A percentile compares a stretch with the other conserved stretches of the same genome.
phyloP scores from a whole-genome alignment of 441 rosid genomes.

The Jatropha multifida region DNA sequence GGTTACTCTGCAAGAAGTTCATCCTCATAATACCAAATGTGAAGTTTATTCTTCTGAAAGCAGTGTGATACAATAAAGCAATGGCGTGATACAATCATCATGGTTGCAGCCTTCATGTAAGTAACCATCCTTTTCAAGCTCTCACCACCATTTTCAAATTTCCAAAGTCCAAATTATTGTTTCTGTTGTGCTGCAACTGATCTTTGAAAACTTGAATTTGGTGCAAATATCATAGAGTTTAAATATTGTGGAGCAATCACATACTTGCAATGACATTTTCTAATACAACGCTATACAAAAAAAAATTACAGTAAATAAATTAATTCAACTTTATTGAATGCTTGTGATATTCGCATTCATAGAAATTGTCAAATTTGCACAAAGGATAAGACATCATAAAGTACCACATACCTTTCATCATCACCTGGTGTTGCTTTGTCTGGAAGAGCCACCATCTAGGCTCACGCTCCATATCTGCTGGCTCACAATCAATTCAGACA shows the following conservation, averaged over 20 bases:
- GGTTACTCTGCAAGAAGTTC: conserved; percentile 85
- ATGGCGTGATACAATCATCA: conserved; percentile 44
- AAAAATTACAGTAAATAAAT: no score
- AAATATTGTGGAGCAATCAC: conserved; percentile 60
- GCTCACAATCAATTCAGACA: no score
- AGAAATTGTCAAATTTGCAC: no score
- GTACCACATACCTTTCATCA: no score
- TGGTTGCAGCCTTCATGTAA: conserved; percentile 75
- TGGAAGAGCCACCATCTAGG: no score
- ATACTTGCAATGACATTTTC: conserved; percentile 20
- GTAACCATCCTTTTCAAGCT: conserved; percentile 63
- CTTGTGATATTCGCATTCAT: no score
- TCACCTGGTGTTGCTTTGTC: no score
- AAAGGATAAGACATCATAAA: no score
- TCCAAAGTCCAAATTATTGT: conserved; percentile 73
- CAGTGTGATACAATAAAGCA: conserved; percentile 73
- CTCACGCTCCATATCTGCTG: no score
- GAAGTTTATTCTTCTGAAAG: conserved; percentile 79
- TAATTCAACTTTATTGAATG: no score
- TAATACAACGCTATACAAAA: no score
- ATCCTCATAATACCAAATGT: conserved; percentile 68
- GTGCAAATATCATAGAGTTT: conserved; percentile 61
- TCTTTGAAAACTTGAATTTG: conserved; percentile 61
- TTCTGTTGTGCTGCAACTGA: conserved; percentile 69
- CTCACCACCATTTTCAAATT: conserved; percentile 56